Base-by-base conservation (phyloP, 257 asterid genomes). In the Gentiana straminea region DNA sequence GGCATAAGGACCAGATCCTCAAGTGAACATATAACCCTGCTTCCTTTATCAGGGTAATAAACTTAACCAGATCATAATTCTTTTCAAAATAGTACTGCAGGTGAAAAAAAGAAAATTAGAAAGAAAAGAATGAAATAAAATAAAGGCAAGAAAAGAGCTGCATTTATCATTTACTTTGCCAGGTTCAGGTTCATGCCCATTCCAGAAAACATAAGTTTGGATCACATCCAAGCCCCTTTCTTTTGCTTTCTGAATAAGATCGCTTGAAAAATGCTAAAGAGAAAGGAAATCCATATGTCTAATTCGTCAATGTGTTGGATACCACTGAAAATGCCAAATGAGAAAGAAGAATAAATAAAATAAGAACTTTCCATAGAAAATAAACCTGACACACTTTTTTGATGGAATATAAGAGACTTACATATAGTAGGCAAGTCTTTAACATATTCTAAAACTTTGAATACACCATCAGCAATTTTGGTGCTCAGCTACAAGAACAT, bases 171-270 rank as follows among this genome's bases (percentile, higher is more conserved):
- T 64, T 65, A 90, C 98, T 75, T 90, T 86, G 35, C 95, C 95
- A 60, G 75, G 94, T 58, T 82, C 82, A 76, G 98, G 98, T 62
- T 91, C 98, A 64, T 91, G 98, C 36, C 96, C 96, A 76, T 91
- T 91, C 98, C 98, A 91, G 60, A 91, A 91, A 46, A 91, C 95
- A 76, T 91, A 91, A 51, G 94, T 91, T 72, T 91, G 95, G 67
- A 91, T 87, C 68, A 87, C 95, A 84, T 87, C 98, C 52, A 87
- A 36, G 7, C 98, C 98, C 44, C 96, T 96, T 67, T 87, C 94
- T 75, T 87, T 91, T 32, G 98, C 98, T 76, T 79, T 91, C 75
- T 79, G 79, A 70, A 91, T 84, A 78, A 91, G 94, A 82, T 81
- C 94, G n/a, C n/a, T n/a, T n/a, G n/a, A n/a, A n/a, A n/a, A n/a